Conservation (phyloP, 257 asterid genomes). For the Capsicum chinense region DNA sequence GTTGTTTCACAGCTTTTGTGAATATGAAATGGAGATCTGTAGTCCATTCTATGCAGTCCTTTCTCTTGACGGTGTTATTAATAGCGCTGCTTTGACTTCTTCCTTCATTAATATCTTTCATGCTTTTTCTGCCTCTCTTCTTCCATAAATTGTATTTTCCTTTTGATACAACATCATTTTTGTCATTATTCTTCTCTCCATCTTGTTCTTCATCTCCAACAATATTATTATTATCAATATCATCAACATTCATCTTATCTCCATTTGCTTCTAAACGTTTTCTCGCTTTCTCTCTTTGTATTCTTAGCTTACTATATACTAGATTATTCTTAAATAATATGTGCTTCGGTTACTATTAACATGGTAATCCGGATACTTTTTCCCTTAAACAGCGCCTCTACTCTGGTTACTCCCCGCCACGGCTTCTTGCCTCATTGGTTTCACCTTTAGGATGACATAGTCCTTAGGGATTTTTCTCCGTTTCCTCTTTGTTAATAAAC, state of each 20-base stretch:
- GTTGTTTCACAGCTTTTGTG: conserved; percentile 28
- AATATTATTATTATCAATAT: background rate
- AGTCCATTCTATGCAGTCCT: conserved; percentile 30
- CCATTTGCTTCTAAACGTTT: background rate
- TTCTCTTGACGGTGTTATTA: background rate
- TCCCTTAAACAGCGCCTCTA: too few relatives aligned
- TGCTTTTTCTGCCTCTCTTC: background rate
- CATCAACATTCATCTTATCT: background rate
- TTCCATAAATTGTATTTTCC: background rate
- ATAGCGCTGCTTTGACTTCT: background rate
- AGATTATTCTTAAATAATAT: too few relatives aligned
- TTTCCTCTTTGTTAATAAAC: too few relatives aligned
- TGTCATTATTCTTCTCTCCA: background rate
- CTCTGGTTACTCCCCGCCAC: too few relatives aligned
- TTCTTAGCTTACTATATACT: too few relatives aligned
- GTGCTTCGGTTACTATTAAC: too few relatives aligned
- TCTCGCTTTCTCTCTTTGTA: background rate
- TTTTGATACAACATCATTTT: background rate
- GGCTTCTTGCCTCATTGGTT: too few relatives aligned
- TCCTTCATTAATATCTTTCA: background rate
- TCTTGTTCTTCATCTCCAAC: background rate
- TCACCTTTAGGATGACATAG: too few relatives aligned
- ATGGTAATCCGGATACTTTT: too few relatives aligned
- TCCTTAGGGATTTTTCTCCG: too few relatives aligned
- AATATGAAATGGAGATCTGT: conserved; percentile 36